phyloP scores from a whole-genome alignment of 371 early-diverging fungal genomes.

The Mucor piriformis region DNA sequence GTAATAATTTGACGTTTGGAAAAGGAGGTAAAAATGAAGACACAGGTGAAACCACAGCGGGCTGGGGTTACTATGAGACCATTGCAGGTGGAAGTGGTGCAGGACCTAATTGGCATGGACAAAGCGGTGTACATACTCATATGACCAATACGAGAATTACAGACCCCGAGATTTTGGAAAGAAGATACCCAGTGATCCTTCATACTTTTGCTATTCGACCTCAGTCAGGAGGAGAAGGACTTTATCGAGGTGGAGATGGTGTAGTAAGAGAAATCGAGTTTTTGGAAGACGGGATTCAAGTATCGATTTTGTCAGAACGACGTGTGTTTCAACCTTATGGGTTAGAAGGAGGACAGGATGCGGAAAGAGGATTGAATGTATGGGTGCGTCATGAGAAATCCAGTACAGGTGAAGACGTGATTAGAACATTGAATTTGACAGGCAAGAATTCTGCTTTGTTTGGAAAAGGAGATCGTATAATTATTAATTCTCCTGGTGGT shows the following conservation, averaged over 20 bases:
- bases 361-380: conserved; percentile 74
- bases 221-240: conserved; percentile 85
- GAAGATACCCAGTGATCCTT: conserved; percentile 92
- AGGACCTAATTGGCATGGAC: conserved; percentile 89
- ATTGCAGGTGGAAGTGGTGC: conserved; percentile 88
- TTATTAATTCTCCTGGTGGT: conserved; percentile 92
- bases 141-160: conserved; percentile 98
- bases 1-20: conserved; percentile 97
- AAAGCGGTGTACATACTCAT: conserved; percentile 79
- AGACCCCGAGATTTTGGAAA: conserved; percentile 94
- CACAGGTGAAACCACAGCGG: conserved; percentile 53
- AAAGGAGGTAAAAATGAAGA: conserved; percentile 62
- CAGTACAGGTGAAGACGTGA: conserved; percentile 33
- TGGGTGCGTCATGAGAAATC: conserved; percentile 66
- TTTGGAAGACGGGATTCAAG: conserved; percentile 70
- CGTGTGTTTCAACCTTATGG: conserved; percentile 92
- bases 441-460: conserved; percentile 87
- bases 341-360: conserved; percentile 82
- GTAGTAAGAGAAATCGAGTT: conserved; percentile 85
- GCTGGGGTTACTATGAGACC: conserved; percentile 97
- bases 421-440: conserved; percentile 70
- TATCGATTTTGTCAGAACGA: conserved; percentile 91
- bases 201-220: conserved; percentile 81
- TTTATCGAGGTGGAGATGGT: conserved; percentile 87
- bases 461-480: conserved; percentile 74